Conservation (phyloP, 768 basidiomycete genomes). For the Suillus luteus region DNA sequence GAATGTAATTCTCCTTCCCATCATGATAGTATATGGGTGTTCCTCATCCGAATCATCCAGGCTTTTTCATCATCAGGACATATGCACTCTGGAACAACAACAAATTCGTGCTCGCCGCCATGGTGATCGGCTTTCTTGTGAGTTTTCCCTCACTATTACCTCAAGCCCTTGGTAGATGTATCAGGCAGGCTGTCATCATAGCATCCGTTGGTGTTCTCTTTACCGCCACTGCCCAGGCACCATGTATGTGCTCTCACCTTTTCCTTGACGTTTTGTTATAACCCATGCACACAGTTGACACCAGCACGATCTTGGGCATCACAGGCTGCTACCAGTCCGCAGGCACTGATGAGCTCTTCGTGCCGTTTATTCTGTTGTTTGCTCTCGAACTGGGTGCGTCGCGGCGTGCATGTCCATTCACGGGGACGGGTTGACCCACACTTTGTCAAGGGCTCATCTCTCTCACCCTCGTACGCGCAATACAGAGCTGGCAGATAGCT, state of each 20-base stretch:
- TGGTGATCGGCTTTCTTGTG: not conserved
- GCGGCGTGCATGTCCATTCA: not conserved
- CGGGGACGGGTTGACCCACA: not conserved
- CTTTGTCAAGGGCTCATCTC: not conserved
- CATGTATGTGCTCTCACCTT: not conserved
- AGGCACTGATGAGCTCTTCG: not conserved
- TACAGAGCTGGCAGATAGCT: not conserved
- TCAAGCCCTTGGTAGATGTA: not conserved
- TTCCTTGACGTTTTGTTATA: not conserved
- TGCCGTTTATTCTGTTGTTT: not conserved
- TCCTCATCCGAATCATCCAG: not conserved
- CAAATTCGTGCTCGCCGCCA: not conserved
- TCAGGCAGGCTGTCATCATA: not conserved
- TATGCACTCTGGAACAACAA: not conserved
- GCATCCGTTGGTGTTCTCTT: not conserved
- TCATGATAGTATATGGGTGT: too few species aligned
- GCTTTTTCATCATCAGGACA: not conserved
- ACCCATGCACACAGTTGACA: not conserved
- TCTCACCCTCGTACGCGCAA: not conserved
- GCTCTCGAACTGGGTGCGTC: not conserved
- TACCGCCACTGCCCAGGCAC: not conserved
- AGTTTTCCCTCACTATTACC: not conserved
- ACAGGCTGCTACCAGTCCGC: not conserved
- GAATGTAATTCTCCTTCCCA: constrained; percentile 2
- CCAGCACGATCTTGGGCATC: not conserved